Percentiles rank a stretch among this genome's conserved stretches.
Conservation (phyloP, 768 basidiomycete genomes). For the Mrakia blollopis region DNA sequence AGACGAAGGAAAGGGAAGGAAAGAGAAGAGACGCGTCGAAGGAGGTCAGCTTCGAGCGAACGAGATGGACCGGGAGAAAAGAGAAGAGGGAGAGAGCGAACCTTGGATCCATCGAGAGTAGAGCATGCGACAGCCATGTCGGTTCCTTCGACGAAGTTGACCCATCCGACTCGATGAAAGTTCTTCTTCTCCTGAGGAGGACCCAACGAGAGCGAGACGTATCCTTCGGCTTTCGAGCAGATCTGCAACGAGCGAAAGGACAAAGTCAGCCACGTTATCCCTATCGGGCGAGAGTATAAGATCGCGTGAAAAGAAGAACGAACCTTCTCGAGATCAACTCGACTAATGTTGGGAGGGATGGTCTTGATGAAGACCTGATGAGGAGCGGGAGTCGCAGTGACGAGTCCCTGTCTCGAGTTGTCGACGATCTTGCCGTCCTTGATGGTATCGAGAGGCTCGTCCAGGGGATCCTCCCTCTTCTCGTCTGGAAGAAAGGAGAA, state of each 20-base stretch:
- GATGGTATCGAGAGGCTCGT: background rate
- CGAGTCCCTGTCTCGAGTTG: conserved; percentile 34
- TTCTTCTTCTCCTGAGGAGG: conserved; percentile 89
- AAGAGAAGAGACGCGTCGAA: background rate
- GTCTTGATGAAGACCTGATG: conserved; percentile 83
- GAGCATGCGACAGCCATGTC: conserved; percentile 70
- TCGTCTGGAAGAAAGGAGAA: background rate
- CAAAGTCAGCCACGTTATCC: background rate
- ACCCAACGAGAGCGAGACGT: conserved; percentile 79
- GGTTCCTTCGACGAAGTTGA: conserved; percentile 75
- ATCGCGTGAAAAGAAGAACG: conserved; percentile 38
- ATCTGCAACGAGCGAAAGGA: conserved; percentile 51
- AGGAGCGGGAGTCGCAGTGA: conserved; percentile 34
- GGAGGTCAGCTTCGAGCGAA: background rate
- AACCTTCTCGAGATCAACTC: conserved; percentile 84
- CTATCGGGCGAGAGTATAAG: too few species aligned
- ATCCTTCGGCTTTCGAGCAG: conserved; percentile 70
- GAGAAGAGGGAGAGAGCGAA: background rate
- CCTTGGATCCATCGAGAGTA: conserved; percentile 61
- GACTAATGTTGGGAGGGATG: conserved; percentile 86
- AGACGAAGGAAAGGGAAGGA: background rate
- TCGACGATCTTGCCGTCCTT: conserved; percentile 31
- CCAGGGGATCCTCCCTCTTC: background rate
- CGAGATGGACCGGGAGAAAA: background rate
- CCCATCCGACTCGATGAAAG: conserved; percentile 92